These are phyloP conservation scores for Anthostomella pinea DNA, from an alignment of 2,329 filamentous ascomycete species.

Conservation along the genomic window DNA sequence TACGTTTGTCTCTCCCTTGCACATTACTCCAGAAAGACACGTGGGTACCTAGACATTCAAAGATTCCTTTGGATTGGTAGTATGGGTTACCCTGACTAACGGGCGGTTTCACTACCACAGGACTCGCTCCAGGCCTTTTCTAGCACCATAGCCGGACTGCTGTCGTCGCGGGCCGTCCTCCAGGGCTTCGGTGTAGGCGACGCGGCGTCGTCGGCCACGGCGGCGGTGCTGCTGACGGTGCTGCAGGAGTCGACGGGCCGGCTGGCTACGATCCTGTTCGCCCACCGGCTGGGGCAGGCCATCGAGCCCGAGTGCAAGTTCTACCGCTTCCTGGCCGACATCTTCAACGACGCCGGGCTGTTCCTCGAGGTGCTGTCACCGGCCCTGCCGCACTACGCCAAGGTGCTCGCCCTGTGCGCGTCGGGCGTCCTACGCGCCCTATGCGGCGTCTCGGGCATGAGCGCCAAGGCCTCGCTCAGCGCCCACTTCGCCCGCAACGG, in stretches of 20 bases:
- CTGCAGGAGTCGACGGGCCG: slow-evolving; percentile 79
- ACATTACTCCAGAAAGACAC: not conserved
- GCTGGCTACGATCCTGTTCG: slow-evolving; percentile 82
- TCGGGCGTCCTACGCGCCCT: slow-evolving; percentile 56
- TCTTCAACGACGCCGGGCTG: slow-evolving; percentile 85
- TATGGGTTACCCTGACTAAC: not conserved
- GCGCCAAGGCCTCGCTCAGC: slow-evolving; percentile 85
- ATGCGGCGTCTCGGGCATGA: slow-evolving; percentile 87
- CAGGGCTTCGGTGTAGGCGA: slow-evolving; percentile 81
- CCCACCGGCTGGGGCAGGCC: slow-evolving; percentile 74
- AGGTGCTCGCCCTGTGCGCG: slow-evolving; percentile 47
- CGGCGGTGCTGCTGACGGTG: slow-evolving; percentile 77
- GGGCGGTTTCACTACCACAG: slow-evolving; percentile 9
- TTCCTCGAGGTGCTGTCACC: slow-evolving; percentile 83
- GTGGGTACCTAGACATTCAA: not conserved
- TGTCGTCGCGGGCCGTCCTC: slow-evolving; percentile 80
- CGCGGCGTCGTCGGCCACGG: slow-evolving; percentile 72
- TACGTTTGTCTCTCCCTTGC: slow-evolving; percentile 33
- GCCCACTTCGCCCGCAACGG: slow-evolving; percentile 86
- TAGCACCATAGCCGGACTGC: slow-evolving; percentile 73
- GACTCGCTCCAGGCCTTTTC: slow-evolving; percentile 84
- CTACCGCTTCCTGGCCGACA: slow-evolving; percentile 81
- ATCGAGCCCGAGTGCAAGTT: slow-evolving; percentile 90
- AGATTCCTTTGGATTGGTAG: too few species aligned
- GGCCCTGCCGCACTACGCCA: slow-evolving; percentile 50